Base-by-base conservation (phyloP, 225 moss, liverwort and hornwort genomes). In the Climacium dendroides region DNA sequence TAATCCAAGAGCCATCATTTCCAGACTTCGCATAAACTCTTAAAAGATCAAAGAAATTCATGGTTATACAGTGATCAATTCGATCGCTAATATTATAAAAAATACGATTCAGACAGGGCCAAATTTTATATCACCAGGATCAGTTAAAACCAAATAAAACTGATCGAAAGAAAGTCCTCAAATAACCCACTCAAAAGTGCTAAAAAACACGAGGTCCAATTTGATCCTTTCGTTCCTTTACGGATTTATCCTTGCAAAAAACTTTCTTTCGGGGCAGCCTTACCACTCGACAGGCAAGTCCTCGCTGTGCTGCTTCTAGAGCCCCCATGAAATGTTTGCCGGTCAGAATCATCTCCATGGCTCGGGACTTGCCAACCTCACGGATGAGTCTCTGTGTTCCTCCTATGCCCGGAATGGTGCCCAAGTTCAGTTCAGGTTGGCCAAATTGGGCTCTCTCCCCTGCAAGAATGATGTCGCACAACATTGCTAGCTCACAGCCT, bases 321-420 rank as follows among this genome's bases (percentile, higher is more conserved):
- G 96, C 96, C 58, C 96, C 92, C 94, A 98, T 96, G 74, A 98
- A 98, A 58, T 93, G 93, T 87, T 96, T 94, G 64, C 97, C 96
- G 3, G 97, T 98, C 67, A 98, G 86, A 86, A 98, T 95, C 96
- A 96, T 98, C 91, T 98, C 97, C 97, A 98, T 98, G 85, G 97
- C 97, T 79, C 97, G 95, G 20, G 97, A 98, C 90, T 98, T 98
- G 89, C 97, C 97, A 30, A 96, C 94, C 90, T 98, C 93, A 70
- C 97, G 96, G 82, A 98, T 98, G 85, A 98, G 95, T 84, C 97
- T 90, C 87, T 98, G 97, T 25, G 97, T 96, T 86, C 97, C 97
- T 93, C 97, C 97, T 48, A 96, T 95, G 77, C 97, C 96, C 67
- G 97, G 96, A 82, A 98, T 96, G 54, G 94, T 94, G 41, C 96